These are phyloP conservation scores for Brassica hybrid DNA, from an alignment of 441 rosid genomes.

Conservation along the genomic window DNA sequence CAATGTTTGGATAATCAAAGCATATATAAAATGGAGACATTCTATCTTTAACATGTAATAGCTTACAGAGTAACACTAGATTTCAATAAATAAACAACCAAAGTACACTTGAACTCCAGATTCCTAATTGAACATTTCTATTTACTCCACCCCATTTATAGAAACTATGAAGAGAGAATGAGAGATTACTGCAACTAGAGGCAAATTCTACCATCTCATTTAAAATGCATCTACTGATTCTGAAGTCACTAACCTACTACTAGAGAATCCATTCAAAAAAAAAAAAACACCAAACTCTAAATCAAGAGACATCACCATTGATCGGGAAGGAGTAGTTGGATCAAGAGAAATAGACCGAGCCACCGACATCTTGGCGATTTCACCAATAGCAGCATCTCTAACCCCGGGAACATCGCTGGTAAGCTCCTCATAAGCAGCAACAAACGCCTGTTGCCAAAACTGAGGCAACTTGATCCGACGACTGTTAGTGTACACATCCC, in stretches of 20 bases:
- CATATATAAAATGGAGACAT: too few species aligned
- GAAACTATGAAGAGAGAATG: not conserved
- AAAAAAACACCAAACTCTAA: not conserved
- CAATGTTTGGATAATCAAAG: not conserved
- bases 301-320: conserved; percentile 34
- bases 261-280: not conserved
- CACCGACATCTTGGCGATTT: conserved; percentile 92
- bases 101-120: not conserved
- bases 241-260: conserved; percentile 2
- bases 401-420: conserved; percentile 75
- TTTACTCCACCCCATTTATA: not conserved
- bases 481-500: conserved; percentile 87
- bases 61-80: not conserved
- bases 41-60: conserved; percentile 1
- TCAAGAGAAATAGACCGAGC: conserved; percentile 61
- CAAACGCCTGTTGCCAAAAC: conserved; percentile 94
- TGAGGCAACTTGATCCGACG: conserved; percentile 78
- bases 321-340: conserved; percentile 61
- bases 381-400: conserved; percentile 76
- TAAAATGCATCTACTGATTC: not conserved
- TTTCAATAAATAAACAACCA: not conserved
- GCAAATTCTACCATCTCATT: conserved; percentile 16
- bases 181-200: not conserved
- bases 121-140: conserved; percentile 7
- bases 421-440: conserved; percentile 91